These are phyloP conservation scores for Termitomyces bulborhizus DNA, from an alignment of 768 basidiomycete species.

Conservation along the genomic window DNA sequence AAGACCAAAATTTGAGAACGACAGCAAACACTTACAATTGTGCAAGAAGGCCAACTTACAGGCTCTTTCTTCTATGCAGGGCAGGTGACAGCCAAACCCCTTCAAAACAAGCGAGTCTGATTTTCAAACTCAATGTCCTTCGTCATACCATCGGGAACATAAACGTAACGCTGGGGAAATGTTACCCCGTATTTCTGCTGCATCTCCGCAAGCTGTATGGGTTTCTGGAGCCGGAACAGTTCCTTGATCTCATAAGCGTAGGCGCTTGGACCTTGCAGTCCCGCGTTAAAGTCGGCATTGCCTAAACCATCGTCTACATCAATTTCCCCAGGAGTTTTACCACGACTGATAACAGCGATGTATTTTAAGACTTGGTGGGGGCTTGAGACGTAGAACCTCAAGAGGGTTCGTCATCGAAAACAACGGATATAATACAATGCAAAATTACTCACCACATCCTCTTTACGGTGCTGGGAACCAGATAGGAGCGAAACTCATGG, in stretches of 20 bases:
- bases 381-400: conserved; percentile 1
- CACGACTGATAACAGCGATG: neutral
- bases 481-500: conserved; percentile 2
- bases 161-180: conserved; percentile 1
- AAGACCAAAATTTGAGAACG: neutral
- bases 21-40: neutral
- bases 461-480: neutral
- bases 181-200: neutral
- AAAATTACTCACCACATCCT: neutral
- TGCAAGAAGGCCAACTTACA: neutral
- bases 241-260: conserved; percentile 1
- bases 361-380: neutral
- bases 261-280: neutral
- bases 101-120: conserved; percentile 1
- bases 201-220: conserved; percentile 1
- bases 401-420: neutral
- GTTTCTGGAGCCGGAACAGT: neutral
- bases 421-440: neutral
- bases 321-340: neutral
- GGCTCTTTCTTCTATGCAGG: neutral
- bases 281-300: conserved; percentile 1
- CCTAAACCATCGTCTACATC: neutral
- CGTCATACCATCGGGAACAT: neutral
- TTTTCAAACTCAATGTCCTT: neutral
- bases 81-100: neutral